Evolutionary conservation across 2,329 filamentous ascomycete genomes (phyloP), one percentile per base, ranked within the genome.

Genomic region (Colletotrichum brevisporum): DNA sequence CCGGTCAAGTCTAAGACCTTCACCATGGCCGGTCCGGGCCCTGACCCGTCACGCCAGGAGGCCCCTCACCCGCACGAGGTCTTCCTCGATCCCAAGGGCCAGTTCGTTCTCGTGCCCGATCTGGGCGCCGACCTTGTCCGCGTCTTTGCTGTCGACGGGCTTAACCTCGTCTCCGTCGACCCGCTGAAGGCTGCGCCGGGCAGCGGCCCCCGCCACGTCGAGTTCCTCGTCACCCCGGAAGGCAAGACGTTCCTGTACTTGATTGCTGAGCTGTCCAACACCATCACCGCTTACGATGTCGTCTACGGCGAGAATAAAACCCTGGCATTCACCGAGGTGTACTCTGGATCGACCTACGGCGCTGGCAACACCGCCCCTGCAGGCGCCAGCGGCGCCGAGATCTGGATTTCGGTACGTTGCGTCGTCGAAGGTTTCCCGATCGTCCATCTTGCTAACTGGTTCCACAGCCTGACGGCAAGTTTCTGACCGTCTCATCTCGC

Each of bases 401-500:
- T 91, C 63, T 69, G 81, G 6, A 72, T 91, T 47, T 89, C 89
- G 52, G 88, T 90, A 80, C 80, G 87, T 82, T 12, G n/a, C 31
- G n/a, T 47, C 18, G 26, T 36, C 47, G 21, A 16, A 31, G 50
- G 15, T 4, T 13, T 43, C 10, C 9, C 18, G 47, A 43, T n/a
- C 21, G 10, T 8, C 18, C 12, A 16, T 36, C 8, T 61, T 63
- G 31, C 59, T 71, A n/a, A 70, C 41, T 8, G 12, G 12, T 18
- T 9, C 13, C 8, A 21, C 62, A 89, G 88, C 86, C 88, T 56
- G 87, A 90, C 74, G 82, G 85, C 69, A 86, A 85, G 43, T 92
- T 89, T 81, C 76, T 94, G 59, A 83, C 92, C 72, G 85, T 92
- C 50, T 91, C 90, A 2, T 92, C 92, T 71, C 90, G 93, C 70